Base-by-base conservation (phyloP, 148 eudicot genomes). In the Diospyros kaki region DNA sequence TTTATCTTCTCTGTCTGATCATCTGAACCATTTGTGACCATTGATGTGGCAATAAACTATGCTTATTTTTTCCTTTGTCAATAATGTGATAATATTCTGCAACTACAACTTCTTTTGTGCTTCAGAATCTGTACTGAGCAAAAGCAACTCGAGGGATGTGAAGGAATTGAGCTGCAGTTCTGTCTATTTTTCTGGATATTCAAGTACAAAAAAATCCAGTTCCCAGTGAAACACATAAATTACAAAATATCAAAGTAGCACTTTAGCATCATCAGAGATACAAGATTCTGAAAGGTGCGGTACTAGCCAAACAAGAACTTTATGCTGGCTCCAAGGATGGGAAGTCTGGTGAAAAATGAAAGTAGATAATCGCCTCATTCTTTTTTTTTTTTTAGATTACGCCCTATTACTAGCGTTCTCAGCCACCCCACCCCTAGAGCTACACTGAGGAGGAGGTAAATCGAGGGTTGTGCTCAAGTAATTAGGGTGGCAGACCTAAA, bases 291-390 rank as follows among this genome's bases (percentile, higher is more conserved):
- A 48, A 53, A 43, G 71, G 55, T 52, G 75, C 67, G 80, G 73
- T 83, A 92, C 97, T 88, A 90, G 86, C 92, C 94, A 92, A 87
- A 87, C 89, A 75, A 90, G 85, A 62, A 88, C 48, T 74, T 67
- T 81, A 76, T 90, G 88, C 43, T 84, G 86, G 78, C 89, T 90
- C 97, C 97, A 92, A 54, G 92, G 89, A 76, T 90, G 89, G 51
- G 89, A 85, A 56, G 92, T 84, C 63, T 83, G 89, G 39, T 78
- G 69, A 56, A 69, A 75, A 65, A 88, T 78, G 73, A 92, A 90
- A 53, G 87, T 83, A 64, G 83, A 73, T 48, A 90, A 60, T 41
- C 87, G 86, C 67, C n/a, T n/a, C n/a, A n/a, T n/a, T n/a, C n/a
- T n/a, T n/a, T n/a, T n/a, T n/a, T n/a, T n/a, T n/a, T n/a, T n/a